A percentile compares a stretch with the other conserved stretches of the same genome.
Conservation (phyloP, 2,329 filamentous ascomycete species). For the Colletotrichum siamense region DNA sequence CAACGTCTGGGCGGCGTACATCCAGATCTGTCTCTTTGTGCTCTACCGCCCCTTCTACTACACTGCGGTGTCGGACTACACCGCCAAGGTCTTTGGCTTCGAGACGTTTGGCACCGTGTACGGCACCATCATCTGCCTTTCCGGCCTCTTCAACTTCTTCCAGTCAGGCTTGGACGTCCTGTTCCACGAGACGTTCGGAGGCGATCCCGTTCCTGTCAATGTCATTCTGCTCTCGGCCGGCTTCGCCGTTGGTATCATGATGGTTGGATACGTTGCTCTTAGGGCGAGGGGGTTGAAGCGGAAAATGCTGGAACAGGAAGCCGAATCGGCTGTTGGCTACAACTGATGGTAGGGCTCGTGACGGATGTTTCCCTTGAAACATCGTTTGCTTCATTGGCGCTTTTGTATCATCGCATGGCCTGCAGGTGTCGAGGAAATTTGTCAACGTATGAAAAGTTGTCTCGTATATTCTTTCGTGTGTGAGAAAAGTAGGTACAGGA, state of each 20-base stretch:
- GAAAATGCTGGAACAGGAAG: slow-evolving; percentile 25
- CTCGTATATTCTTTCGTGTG: background rate
- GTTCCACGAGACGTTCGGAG: slow-evolving; percentile 74
- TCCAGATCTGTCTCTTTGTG: slow-evolving; percentile 80
- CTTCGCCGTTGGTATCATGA: slow-evolving; percentile 64
- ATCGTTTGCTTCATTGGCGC: background rate
- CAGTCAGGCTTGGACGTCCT: slow-evolving; percentile 82
- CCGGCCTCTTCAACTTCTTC: slow-evolving; percentile 83
- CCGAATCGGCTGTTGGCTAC: slow-evolving; percentile 1
- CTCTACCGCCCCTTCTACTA: slow-evolving; percentile 90
- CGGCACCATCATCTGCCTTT: slow-evolving; percentile 85
- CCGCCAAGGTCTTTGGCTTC: slow-evolving; percentile 91
- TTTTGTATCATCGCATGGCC: background rate
- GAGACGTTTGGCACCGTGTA: slow-evolving; percentile 94
- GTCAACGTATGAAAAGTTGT: background rate
- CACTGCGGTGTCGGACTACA: slow-evolving; percentile 87
- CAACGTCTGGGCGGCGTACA: slow-evolving; percentile 72
- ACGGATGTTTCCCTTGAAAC: background rate
- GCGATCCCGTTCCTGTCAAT: slow-evolving; percentile 81
- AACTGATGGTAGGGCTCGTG: background rate
- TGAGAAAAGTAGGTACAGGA: background rate
- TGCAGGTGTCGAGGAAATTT: background rate
- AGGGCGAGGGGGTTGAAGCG: slow-evolving; percentile 41
- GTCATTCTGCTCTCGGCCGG: slow-evolving; percentile 67
- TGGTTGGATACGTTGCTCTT: slow-evolving; percentile 71